phyloP scores from a whole-genome alignment of 345 rosid species.

The Rhodamnia argentea region DNA sequence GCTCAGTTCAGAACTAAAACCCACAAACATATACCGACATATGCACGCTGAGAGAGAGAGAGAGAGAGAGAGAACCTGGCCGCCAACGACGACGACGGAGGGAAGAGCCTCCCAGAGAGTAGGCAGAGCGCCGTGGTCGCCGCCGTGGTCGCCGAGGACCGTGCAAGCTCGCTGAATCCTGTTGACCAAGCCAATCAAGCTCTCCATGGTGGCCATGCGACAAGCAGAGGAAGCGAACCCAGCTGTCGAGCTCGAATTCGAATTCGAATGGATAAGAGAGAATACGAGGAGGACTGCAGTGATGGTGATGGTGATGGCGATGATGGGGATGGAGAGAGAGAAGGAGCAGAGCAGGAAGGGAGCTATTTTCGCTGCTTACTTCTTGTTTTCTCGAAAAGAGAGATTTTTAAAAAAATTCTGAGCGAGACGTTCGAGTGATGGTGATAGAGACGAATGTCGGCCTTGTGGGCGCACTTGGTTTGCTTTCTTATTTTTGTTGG shows the following conservation, averaged over 20 bases:
- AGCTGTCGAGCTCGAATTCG: not conserved
- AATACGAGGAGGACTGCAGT: not conserved
- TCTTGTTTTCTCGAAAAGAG: not conserved
- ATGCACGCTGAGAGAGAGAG: not conserved
- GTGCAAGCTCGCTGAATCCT: slow-evolving; percentile 56
- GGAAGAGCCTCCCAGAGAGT: slow-evolving; percentile 77
- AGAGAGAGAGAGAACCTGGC: slow-evolving; percentile 22
- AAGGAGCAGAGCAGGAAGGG: not conserved
- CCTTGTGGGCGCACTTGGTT: not conserved
- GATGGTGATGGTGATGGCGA: not conserved
- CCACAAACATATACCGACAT: not conserved
- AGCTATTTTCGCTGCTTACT: slow-evolving; percentile 11
- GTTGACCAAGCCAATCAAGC: slow-evolving; percentile 47
- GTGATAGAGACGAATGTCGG: not conserved
- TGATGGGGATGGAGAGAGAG: not conserved
- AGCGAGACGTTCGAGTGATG: not conserved
- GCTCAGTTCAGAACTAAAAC: not conserved
- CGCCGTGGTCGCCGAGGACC: slow-evolving; percentile 47
- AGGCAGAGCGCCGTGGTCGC: slow-evolving; percentile 21
- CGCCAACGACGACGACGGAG: slow-evolving; percentile 56
- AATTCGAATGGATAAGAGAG: not conserved
- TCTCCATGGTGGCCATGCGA: slow-evolving; percentile 37
- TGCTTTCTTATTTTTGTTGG: not conserved
- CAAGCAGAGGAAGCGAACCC: not conserved
- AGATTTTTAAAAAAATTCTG: not conserved